Evolutionary conservation across 1,139 yeast genomes (phyloP), one percentile per base, ranked within the genome.

Genomic region (Lipomyces yarrowii): DNA sequence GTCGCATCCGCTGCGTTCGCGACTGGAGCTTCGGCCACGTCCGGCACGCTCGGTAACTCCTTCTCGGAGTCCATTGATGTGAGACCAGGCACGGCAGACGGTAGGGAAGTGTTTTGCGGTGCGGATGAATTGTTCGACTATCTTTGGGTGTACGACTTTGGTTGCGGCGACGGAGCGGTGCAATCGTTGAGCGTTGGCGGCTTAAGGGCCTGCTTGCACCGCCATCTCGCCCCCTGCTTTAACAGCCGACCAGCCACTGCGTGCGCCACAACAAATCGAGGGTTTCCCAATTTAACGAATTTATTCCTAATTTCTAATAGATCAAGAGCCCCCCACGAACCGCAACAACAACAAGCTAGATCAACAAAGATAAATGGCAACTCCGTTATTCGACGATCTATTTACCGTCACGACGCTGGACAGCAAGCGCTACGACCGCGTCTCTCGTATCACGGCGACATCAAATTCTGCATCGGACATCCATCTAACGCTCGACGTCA

Each of bases 331-430:
- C n/a, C 5, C 4, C 11, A n/a, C n/a, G n/a, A n/a, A n/a, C n/a
- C n/a, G n/a, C 42, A 26, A 6, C 42, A 13, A 13, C 11, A 21
- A n/a, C 3, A 21, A 8, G 48, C 18, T 21, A 42, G 48, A 42
- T 42, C 48, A n/a, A 42, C 48, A 23, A n/a, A 18, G 32, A 32
- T 63, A n/a, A 32, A 90, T 90, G 96, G 88, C 96, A 67, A 83
- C 90, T 71, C 89, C 96, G 59, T 84, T 96, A 71, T 94, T 96
- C 77, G 98, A 94, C 79, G 99, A 94, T 80, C 87, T 92, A 79
- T 94, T 96, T 82, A 87, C 87, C 71, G 88, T 94, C 75, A 89
- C 89, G 70, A 87, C 94, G 59, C 88, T 91, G 63, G 99, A 94
- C 77, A 80, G 89, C 48, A 97, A 93, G 63, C 87, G 97, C 76